Evolutionary conservation across 1,284 basidiomycete genomes (phyloP), one percentile per base, ranked within the genome.

Genomic region (Tilletia horrida): DNA sequence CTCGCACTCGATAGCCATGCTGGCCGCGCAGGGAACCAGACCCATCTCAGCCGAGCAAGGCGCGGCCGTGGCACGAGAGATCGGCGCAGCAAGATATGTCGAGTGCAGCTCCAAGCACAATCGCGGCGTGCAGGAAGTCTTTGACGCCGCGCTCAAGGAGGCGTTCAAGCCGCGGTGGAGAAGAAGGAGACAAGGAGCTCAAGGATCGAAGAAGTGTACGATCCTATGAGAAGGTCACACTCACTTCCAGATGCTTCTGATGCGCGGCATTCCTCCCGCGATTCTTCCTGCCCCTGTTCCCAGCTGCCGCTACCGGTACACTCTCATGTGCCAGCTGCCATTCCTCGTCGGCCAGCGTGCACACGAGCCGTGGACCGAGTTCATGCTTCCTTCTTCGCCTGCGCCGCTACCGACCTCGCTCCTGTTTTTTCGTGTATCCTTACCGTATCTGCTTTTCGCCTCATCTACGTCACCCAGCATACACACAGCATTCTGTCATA

Each of bases 101-200:
- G 94, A 99, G 83, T 99, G 95, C 83, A 92, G 90, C 23, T 92
- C 95, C 59, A 95, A 96, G 85, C 89, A 89, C 25, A 91, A 92
- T 16, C 85, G 86, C 31, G 93, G 93, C 47, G 93, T 98, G 40
- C 88, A 90, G 70, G 92, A 95, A 66, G 94, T 98, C 57, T 99
- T 99, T 83, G 88, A 90, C 69, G 87, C 91, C 9, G 95, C 95
- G 4, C 84, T 97, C 65, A 88, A 88, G 81, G 92, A 95, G 85
- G 91, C 92, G 2, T 76, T 73, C 63, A 23, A 59, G 55, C 55
- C 55, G 9, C 23, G 55, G 29, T 59, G 55, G 55, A 59, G 55
- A 40, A 29, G 55, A 21, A 31, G 55, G 27, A 25, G 55, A 14
- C 55, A 59, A 27, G 50, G 50, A 27, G 9, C 27, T 18, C 25